Conservation (phyloP, 441 rosid genomes). For the Kokia cookei region DNA sequence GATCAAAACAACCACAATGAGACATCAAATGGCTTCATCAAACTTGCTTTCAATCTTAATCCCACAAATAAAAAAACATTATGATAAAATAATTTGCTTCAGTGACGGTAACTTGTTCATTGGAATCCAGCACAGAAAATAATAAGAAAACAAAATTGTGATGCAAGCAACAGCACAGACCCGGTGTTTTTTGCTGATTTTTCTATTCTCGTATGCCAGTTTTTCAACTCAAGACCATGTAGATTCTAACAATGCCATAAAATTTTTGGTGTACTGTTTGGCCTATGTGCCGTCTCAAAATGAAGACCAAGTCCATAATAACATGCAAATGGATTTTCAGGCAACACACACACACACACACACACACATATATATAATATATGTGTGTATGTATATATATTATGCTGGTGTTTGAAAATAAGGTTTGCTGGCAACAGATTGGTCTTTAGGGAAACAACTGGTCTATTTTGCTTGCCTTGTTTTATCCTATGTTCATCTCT, state of each 20-base stretch:
- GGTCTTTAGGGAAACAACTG: background rate
- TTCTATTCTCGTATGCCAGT: background rate
- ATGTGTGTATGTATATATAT: background rate
- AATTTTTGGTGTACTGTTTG: background rate
- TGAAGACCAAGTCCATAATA: constrained; percentile 12
- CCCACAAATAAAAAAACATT: background rate
- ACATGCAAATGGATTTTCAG: background rate
- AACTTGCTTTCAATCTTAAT: constrained; percentile 5
- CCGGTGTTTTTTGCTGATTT: background rate
- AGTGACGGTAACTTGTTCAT: background rate
- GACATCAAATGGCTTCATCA: background rate
- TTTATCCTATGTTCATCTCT: background rate
- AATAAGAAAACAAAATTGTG: background rate
- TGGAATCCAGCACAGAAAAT: constrained; percentile 3
- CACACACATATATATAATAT: too few species aligned
- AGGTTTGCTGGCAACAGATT: constrained; percentile 26
- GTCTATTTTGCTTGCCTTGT: background rate
- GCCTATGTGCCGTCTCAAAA: constrained; percentile 18
- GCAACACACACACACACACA: too few species aligned
- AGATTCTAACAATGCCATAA: background rate
- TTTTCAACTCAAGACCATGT: background rate
- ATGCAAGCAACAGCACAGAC: background rate
- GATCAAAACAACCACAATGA: constrained; percentile 1
- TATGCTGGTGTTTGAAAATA: background rate
- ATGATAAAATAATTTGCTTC: background rate